Evolutionary conservation across 176 grass and related monocot genomes (phyloP).

Genomic region (Oryza australiensis): DNA sequence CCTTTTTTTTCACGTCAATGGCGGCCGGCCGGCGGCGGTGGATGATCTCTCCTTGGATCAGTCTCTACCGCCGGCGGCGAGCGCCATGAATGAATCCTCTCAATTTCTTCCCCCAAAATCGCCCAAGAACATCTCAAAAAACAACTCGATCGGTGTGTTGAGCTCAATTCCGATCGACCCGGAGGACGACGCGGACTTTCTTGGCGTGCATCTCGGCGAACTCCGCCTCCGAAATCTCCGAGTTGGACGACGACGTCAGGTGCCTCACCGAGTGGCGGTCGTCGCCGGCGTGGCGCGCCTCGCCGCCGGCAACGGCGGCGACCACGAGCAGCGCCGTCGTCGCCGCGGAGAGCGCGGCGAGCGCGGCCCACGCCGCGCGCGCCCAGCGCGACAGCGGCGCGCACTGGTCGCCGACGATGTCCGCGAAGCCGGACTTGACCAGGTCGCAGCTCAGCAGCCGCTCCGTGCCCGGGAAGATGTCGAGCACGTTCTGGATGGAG

Average conservation of each 20-base stretch:
- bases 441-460: conserved; percentile 70
- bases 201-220: conserved; percentile 45
- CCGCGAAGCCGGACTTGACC: conserved; percentile 72
- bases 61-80: conserved; percentile 34
- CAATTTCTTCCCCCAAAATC: not conserved
- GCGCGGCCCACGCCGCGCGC: conserved; percentile 46
- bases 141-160: not conserved
- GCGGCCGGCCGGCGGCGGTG: conserved; percentile 21
- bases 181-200: conserved; percentile 24
- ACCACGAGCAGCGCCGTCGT: conserved; percentile 41
- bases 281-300: not conserved
- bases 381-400: conserved; percentile 51
- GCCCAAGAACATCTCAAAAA: conserved; percentile 21
- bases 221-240: conserved; percentile 46
- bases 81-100: not conserved
- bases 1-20: conserved; percentile 1
- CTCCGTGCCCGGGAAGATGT: conserved; percentile 88
- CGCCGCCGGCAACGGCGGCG: not conserved
- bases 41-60: conserved; percentile 54
- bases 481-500: conserved; percentile 81
- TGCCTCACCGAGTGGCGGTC: conserved; percentile 52
- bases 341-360: conserved; percentile 47
- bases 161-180: not conserved
- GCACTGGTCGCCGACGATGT: conserved; percentile 69
- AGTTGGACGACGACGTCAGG: conserved; percentile 52